phyloP scores from a whole-genome alignment of 306 rosid genomes.

The Benincasa hispida region DNA sequence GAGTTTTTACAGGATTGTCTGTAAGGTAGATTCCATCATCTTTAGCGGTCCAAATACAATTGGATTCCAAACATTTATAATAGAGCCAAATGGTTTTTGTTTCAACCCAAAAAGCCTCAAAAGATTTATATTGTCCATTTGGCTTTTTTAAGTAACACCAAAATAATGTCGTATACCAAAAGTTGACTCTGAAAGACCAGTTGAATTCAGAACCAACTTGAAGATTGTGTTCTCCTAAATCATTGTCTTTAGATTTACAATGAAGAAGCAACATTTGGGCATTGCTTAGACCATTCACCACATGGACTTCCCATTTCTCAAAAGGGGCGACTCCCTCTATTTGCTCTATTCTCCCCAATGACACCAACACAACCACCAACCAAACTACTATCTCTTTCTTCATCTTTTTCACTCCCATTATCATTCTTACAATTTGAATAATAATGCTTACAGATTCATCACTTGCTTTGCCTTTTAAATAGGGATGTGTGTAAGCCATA shows the following conservation, averaged over 20 bases:
- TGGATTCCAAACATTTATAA: background rate
- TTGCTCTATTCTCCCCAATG: too few relatives aligned
- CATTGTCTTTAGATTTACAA: background rate
- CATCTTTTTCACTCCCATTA: too few relatives aligned
- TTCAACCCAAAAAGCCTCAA: constrained; percentile 3
- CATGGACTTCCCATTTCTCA: background rate
- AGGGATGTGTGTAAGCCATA: too few relatives aligned
- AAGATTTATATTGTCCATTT: background rate
- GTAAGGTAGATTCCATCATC: constrained; percentile 9
- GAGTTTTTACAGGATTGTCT: background rate
- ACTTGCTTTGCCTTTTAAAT: too few relatives aligned
- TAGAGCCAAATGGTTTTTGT: background rate
- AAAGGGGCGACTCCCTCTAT: too few relatives aligned
- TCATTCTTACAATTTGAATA: too few relatives aligned
- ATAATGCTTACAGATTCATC: too few relatives aligned
- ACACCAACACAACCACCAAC: too few relatives aligned
- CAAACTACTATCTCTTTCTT: too few relatives aligned
- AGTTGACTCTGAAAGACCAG: background rate
- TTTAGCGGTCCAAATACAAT: constrained; percentile 8
- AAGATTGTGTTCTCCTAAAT: background rate
- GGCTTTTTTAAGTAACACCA: background rate
- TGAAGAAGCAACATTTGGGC: background rate
- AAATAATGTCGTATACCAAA: background rate
- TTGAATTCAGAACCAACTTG: background rate
- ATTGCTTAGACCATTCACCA: background rate